Evolutionary conservation across 108 stramenopile species (phyloP), one percentile per base, ranked within the genome.

Genomic region (Skeletonema menzelii): DNA sequence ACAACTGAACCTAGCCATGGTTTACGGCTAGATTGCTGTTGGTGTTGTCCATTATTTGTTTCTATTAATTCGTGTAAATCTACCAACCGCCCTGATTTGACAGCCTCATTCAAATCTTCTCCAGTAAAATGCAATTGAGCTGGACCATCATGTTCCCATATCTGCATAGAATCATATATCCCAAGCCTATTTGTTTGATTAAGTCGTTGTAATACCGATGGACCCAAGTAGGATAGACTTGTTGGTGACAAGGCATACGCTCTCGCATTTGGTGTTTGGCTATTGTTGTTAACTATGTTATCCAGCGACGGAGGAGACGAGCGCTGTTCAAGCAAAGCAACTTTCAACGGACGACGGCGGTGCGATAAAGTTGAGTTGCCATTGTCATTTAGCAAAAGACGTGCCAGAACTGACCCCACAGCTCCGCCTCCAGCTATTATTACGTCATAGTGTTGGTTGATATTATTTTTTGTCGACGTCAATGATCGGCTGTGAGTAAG

Each of bases 71-170:
- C 19, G 22, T 80, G 35, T 59, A 80, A 55, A 65, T 80, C 59
- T 5, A 73, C 79, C 63, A 80, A 55, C n/a, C 79, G 71, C 5
- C 67, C 72, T 19, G 72, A 72, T 15, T 59, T 24, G 24, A 80
- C 69, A 22, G 79, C 79, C 6, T n/a, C 66, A 10, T 56, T 63
- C 32, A 93, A 64, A 84, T 93, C 89, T 13, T 88, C 67, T 27
- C 82, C 70, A 13, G 68, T 65, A 81, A 94, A 94, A 27, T 85
- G 79, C 26, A 94, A 65, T 27, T 76, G 78, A 10, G 91, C 87
- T 5, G 93, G 91, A 5, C 89, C 88, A 32, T 85, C 80, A 53
- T 86, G 83, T 63, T 94, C 90, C 93, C 93, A 94, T n/a, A 94
- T 84, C 73, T 94, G 93, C 93, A 94, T 94, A 37, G 83, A 72